Percentiles rank a stretch among this genome's conserved stretches.
phyloP scores from a whole-genome alignment of 2,329 filamentous ascomycete genomes.

The Aspergillus eucalypticola region DNA sequence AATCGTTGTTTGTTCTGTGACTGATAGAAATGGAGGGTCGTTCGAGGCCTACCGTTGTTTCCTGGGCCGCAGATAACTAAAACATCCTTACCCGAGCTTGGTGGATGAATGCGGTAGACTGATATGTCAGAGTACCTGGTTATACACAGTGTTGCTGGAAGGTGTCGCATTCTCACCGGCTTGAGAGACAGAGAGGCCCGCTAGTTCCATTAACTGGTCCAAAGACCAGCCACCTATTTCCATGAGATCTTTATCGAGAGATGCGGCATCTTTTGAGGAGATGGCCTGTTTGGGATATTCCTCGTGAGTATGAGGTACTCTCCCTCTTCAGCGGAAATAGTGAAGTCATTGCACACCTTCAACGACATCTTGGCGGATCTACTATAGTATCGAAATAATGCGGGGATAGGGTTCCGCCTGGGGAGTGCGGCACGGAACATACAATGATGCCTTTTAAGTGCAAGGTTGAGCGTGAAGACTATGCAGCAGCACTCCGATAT shows the following conservation, averaged over 20 bases:
- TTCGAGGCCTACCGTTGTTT: constrained; percentile 55
- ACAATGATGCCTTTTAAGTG: constrained; percentile 9
- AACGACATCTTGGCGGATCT: constrained; percentile 43
- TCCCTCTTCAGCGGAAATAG: background rate
- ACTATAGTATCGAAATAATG: constrained; percentile 25
- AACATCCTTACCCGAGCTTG: constrained; percentile 67
- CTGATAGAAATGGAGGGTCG: background rate
- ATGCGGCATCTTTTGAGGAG: constrained; percentile 80
- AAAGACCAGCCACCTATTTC: constrained; percentile 80
- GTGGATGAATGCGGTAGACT: constrained; percentile 85
- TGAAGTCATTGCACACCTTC: constrained; percentile 33
- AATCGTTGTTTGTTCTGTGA: background rate
- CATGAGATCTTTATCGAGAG: constrained; percentile 94
- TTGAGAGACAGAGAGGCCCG: constrained; percentile 89
- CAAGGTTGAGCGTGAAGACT: background rate
- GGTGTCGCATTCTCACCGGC: constrained; percentile 59
- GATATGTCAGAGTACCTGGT: background rate
- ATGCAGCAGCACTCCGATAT: background rate
- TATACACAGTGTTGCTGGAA: background rate
- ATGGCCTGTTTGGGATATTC: constrained; percentile 65
- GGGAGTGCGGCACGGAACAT: constrained; percentile 30
- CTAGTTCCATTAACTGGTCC: constrained; percentile 96
- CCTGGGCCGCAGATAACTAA: constrained; percentile 89
- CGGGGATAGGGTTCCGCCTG: constrained; percentile 14
- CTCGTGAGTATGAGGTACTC: background rate